Conservation (phyloP, 352 stramenopile species). For the Lagenidium giganteum region DNA sequence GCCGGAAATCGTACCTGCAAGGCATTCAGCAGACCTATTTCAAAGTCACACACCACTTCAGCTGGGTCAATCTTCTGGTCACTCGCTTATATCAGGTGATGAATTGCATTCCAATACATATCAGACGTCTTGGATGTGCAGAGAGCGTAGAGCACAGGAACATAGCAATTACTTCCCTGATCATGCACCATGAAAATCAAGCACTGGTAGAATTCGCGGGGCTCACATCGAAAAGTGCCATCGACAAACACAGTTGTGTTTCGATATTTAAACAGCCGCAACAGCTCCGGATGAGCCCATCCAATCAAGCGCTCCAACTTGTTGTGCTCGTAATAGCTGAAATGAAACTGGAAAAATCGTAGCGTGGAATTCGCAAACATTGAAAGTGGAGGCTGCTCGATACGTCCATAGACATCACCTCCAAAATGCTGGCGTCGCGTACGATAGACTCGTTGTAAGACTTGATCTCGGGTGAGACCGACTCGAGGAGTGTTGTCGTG, state of each 20-base stretch:
- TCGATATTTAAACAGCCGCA: constrained; percentile 15
- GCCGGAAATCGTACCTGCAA: not conserved
- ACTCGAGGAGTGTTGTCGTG: too few species aligned
- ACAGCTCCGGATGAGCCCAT: constrained; percentile 12
- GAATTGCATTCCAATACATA: not conserved
- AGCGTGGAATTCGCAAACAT: constrained; percentile 7
- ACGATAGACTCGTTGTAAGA: too few species aligned
- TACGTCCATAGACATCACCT: constrained; percentile 15
- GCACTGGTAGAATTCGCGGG: constrained; percentile 13
- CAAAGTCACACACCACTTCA: too few species aligned
- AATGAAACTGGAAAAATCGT: constrained; percentile 13
- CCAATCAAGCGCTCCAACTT: constrained; percentile 10
- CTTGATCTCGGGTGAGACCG: too few species aligned
- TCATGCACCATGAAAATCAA: constrained; percentile 22
- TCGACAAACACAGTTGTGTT: constrained; percentile 17
- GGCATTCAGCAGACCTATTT: not conserved
- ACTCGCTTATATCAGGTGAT: not conserved
- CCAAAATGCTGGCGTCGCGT: too few species aligned
- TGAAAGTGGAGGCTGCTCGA: constrained; percentile 13
- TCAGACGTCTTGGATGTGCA: not conserved
- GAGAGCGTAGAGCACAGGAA: not conserved
- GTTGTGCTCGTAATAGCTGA: not conserved
- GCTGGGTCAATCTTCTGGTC: not conserved
- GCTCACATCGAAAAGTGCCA: constrained; percentile 18
- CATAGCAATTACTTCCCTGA: too few species aligned